These are phyloP conservation scores for Yamadazyma akitaensis DNA, from an alignment of 805 yeast species.

Conservation along the genomic window DNA sequence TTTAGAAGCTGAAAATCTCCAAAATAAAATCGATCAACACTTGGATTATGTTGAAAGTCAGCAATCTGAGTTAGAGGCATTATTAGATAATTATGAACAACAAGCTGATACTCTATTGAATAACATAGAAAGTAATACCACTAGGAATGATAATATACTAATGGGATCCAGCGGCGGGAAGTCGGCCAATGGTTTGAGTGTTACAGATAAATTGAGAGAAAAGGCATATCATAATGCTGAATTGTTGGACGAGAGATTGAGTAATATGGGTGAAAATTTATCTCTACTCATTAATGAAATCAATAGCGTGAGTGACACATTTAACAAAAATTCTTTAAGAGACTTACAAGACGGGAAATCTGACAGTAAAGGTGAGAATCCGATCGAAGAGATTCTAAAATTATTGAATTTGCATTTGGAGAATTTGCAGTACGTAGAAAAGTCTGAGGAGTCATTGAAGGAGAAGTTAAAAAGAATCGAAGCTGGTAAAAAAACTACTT, in stretches of 20 bases:
- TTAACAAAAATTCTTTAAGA: slow-evolving; percentile 57
- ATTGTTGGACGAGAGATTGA: slow-evolving; percentile 75
- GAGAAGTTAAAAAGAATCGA: slow-evolving; percentile 51
- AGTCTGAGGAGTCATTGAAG: slow-evolving; percentile 64
- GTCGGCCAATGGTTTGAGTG: slow-evolving; percentile 36
- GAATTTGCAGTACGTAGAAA: slow-evolving; percentile 83
- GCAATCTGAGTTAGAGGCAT: slow-evolving; percentile 83
- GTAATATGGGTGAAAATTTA: slow-evolving; percentile 71
- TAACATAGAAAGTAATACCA: slow-evolving; percentile 29
- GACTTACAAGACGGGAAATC: slow-evolving; percentile 22
- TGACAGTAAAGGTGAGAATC: slow-evolving; percentile 30
- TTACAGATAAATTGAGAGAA: slow-evolving; percentile 82
- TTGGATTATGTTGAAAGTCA: slow-evolving; percentile 83
- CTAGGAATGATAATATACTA: slow-evolving; percentile 11
- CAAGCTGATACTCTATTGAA: slow-evolving; percentile 55
- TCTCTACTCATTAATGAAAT: slow-evolving; percentile 75
- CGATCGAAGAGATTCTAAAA: slow-evolving; percentile 69
- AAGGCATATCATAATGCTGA: slow-evolving; percentile 88
- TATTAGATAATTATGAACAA: slow-evolving; percentile 78
- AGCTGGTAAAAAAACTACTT: slow-evolving; percentile 11
- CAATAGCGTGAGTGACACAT: slow-evolving; percentile 76
- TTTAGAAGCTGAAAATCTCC: slow-evolving; percentile 78
- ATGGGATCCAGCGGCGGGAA: slow-evolving; percentile 13
- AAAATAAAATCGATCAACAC: slow-evolving; percentile 82
- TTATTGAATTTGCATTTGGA: slow-evolving; percentile 86